A percentile compares a stretch with the other conserved stretches of the same genome.
phyloP scores from a whole-genome alignment of 306 rosid species.

The Begonia fuchsioides region DNA sequence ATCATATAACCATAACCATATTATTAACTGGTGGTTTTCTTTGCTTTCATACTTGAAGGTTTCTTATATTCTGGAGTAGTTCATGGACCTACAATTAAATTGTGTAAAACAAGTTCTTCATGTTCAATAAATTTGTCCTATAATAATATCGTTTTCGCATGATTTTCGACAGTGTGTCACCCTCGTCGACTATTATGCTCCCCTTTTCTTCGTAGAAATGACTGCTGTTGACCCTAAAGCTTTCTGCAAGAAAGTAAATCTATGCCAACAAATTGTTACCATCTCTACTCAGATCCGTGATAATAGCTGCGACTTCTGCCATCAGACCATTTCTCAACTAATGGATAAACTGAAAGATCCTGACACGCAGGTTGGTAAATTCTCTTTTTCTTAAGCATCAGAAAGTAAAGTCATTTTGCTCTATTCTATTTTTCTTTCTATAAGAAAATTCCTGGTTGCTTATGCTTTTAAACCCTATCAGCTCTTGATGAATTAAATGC shows the following conservation, averaged over 20 bases:
- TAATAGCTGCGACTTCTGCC: constrained; percentile 51
- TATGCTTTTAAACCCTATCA: neutral
- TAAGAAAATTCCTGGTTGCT: neutral
- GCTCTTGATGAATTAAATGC: neutral
- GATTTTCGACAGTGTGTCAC: constrained; percentile 30
- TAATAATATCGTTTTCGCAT: neutral
- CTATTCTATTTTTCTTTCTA: neutral
- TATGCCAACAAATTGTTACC: constrained; percentile 33
- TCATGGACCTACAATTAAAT: neutral
- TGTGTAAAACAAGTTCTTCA: neutral
- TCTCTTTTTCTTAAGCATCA: neutral
- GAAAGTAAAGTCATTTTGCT: neutral
- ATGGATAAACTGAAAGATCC: constrained; percentile 53
- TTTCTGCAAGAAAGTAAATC: constrained; percentile 52
- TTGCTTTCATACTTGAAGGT: too few relatives aligned
- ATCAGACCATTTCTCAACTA: constrained; percentile 38
- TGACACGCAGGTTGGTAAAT: constrained; percentile 40
- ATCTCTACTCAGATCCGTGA: constrained; percentile 31
- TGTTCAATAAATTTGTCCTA: neutral
- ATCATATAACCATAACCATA: too few relatives aligned
- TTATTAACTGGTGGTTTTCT: too few relatives aligned
- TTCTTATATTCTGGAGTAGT: neutral
- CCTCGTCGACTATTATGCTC: constrained; percentile 66
- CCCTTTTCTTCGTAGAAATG: constrained; percentile 54
- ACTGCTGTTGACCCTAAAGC: constrained; percentile 29